These are phyloP conservation scores for Paracoccidioides brasiliensis DNA, from an alignment of 2,329 filamentous ascomycete genomes.

Conservation along the genomic window DNA sequence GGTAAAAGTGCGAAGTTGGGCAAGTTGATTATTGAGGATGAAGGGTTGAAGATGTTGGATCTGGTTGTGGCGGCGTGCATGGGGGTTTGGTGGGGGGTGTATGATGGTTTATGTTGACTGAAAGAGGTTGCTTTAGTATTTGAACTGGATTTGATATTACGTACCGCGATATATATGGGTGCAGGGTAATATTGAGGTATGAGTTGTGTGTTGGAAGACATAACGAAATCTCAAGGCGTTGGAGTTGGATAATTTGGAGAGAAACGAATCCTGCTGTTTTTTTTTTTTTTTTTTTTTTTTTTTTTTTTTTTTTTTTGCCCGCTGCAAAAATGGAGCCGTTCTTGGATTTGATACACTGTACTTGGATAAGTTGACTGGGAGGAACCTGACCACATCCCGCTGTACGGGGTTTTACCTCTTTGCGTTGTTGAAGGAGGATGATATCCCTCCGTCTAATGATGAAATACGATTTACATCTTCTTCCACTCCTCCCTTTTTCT, in stretches of 20 bases:
- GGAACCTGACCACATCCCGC: no score
- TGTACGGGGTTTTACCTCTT: no score
- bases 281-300: background rate
- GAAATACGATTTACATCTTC: no score
- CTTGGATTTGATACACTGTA: no score
- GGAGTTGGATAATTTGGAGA: background rate
- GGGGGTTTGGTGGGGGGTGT: conserved; percentile 85
- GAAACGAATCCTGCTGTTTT: background rate
- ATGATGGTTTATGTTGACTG: conserved; percentile 31
- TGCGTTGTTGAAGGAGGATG: no score
- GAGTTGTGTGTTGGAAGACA: background rate
- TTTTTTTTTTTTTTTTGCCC: no score
- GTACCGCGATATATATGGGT: background rate
- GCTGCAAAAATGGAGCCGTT: no score
- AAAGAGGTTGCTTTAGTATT: background rate
- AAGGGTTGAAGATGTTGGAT: conserved; percentile 92
- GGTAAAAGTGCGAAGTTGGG: conserved; percentile 85
- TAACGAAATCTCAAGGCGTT: background rate
- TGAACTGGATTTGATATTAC: background rate
- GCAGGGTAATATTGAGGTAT: background rate
- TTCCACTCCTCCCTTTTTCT: no score
- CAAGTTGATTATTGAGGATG: conserved; percentile 78
- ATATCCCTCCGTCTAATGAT: no score
- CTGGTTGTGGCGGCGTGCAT: conserved; percentile 82
- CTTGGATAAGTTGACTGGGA: no score